These are phyloP conservation scores for Penicillium lividum DNA, from an alignment of 495 filamentous ascomycete genomes.

Conservation along the genomic window DNA sequence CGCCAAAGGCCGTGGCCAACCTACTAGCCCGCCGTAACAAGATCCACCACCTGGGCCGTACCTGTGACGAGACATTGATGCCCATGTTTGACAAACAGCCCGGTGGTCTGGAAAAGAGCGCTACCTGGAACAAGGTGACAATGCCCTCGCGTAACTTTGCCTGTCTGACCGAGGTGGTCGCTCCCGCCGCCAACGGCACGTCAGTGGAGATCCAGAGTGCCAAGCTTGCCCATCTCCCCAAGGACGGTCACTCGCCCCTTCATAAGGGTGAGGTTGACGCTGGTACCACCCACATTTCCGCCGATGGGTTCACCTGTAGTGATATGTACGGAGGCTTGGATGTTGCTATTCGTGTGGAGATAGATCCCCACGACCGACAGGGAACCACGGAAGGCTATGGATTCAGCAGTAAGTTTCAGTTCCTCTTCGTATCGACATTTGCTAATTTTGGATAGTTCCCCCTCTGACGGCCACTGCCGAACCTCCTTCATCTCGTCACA, in stretches of 20 bases:
- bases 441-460: slow-evolving; percentile 26
- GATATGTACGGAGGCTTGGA: slow-evolving; percentile 63
- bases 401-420: slow-evolving; percentile 51
- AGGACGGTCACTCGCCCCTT: slow-evolving; percentile 65
- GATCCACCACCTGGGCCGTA: slow-evolving; percentile 82
- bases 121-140: slow-evolving; percentile 72
- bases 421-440: background rate
- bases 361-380: slow-evolving; percentile 62
- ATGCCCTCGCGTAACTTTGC: slow-evolving; percentile 93
- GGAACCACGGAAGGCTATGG: slow-evolving; percentile 70
- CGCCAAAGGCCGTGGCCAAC: slow-evolving; percentile 85
- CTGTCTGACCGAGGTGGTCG: slow-evolving; percentile 66
- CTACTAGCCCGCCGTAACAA: slow-evolving; percentile 84
- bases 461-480: slow-evolving; percentile 26
- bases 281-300: slow-evolving; percentile 66
- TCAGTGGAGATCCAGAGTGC: slow-evolving; percentile 13
- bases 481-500: slow-evolving; percentile 20
- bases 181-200: slow-evolving; percentile 31
- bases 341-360: slow-evolving; percentile 68
- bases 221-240: slow-evolving; percentile 36
- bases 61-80: slow-evolving; percentile 88
- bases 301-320: slow-evolving; percentile 50
- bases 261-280: slow-evolving; percentile 63
- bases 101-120: slow-evolving; percentile 65
- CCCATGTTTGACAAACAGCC: slow-evolving; percentile 83